These are phyloP conservation scores for Mediolabrus comicus DNA, from an alignment of 108 stramenopile species.

Conservation along the genomic window DNA sequence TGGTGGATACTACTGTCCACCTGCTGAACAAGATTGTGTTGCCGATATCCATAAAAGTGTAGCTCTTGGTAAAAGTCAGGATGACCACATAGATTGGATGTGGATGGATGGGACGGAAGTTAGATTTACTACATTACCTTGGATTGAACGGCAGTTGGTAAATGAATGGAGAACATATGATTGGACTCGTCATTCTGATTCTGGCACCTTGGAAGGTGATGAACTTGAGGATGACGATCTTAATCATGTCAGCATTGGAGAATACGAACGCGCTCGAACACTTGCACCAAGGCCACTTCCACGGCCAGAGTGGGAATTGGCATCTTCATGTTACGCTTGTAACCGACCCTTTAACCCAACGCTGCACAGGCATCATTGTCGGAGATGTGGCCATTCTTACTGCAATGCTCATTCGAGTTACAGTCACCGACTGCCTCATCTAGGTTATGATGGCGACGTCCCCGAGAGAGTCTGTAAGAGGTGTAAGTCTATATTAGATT, in stretches of 20 bases:
- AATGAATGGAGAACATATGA: constrained; percentile 78
- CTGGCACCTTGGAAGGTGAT: constrained; percentile 10
- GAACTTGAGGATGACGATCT: constrained; percentile 27
- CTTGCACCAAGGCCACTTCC: constrained; percentile 65
- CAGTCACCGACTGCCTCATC: constrained; percentile 71
- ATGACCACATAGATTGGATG: constrained; percentile 33
- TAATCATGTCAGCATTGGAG: constrained; percentile 12
- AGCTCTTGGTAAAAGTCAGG: constrained; percentile 16
- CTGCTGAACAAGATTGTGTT: neutral
- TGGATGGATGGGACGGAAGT: constrained; percentile 46
- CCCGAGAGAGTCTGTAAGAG: constrained; percentile 82
- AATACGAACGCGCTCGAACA: constrained; percentile 66
- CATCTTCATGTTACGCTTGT: constrained; percentile 69
- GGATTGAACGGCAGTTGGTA: constrained; percentile 85
- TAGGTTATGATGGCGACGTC: constrained; percentile 81
- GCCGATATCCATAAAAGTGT: neutral
- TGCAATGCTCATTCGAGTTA: constrained; percentile 70
- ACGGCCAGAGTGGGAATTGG: constrained; percentile 67
- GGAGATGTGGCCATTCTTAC: constrained; percentile 85
- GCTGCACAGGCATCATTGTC: constrained; percentile 90
- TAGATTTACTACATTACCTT: constrained; percentile 66
- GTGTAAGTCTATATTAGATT: constrained; percentile 74
- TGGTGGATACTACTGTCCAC: constrained; percentile 30
- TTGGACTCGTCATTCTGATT: constrained; percentile 27
- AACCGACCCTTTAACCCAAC: constrained; percentile 78